Evolutionary conservation across 108 stramenopile species (phyloP), one percentile per base, ranked within the genome.

Genomic region (Schizochytrium sp.): DNA sequence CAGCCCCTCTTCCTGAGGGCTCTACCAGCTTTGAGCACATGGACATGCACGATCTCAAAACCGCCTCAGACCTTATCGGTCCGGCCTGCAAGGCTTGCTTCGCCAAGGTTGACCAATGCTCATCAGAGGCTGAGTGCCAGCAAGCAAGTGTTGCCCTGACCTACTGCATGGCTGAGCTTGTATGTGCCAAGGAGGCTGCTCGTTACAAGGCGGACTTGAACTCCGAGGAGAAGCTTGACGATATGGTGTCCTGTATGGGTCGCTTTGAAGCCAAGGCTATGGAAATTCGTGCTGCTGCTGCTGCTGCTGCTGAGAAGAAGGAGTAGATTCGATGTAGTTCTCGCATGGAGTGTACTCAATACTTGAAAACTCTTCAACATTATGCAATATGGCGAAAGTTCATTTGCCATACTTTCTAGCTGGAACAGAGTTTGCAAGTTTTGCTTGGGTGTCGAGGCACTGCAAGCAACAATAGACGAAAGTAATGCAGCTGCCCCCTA

Each of bases 121-220:
- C 60, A 12, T 87, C 92, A 5, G 97, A 97, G 19, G 94, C 93
- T 58, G 95, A 96, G 61, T 95, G 95, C 87, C 50, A 92, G 19
- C 93, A 91, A 61, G 96, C 96, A 8, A 94, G 92, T 59, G 91
- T 97, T 91, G 97, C 95, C 50, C 93, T 98, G 89, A 97, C 95
- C 41, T 94, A 95, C 64, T 97, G 97, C 89, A 93, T 96, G 89
- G 97, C 93, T 41, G 92, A 95, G 72, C 89, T 93, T 50, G 89
- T 95, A 47, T 98, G 97, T 92, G 95, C 96, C 49, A 46, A 50
- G 44, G 87, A 89, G 59, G 89, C 76, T n/a, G 5, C 19, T 47
- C 50, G 53, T 40, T 83, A 38, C 3, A 17, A 55, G 50, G 53
- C 47, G 76, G 53, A 55, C 76, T 53, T 55, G 2, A 83, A 55